These are phyloP conservation scores for Borovskyia barvae DNA, from an alignment of 208 protist genomes.

Conservation along the genomic window DNA sequence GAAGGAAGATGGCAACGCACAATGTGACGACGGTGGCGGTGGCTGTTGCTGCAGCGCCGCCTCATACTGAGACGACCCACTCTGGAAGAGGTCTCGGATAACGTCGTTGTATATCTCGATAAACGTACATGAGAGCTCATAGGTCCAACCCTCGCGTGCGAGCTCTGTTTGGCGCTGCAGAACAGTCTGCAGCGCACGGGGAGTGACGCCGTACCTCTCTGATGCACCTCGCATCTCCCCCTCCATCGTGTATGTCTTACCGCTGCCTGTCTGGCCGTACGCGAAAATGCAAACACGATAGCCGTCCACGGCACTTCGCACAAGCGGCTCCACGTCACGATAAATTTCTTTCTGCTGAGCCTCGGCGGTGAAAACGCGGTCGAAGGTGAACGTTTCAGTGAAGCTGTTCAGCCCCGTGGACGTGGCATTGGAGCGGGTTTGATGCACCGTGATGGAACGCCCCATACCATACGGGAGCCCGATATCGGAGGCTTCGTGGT, in stretches of 20 bases:
- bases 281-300: slow-evolving; percentile 91
- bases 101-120: slow-evolving; percentile 94
- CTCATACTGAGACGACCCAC: slow-evolving; percentile 56
- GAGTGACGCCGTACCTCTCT: slow-evolving; percentile 71
- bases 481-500: not conserved
- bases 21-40: slow-evolving; percentile 17
- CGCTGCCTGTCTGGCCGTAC: slow-evolving; percentile 91
- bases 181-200: slow-evolving; percentile 76
- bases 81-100: slow-evolving; percentile 83
- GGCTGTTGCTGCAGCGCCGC: slow-evolving; percentile 8
- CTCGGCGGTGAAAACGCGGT: slow-evolving; percentile 40
- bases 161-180: slow-evolving; percentile 65
- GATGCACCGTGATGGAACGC: slow-evolving; percentile 39
- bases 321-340: slow-evolving; percentile 84
- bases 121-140: slow-evolving; percentile 72
- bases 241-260: slow-evolving; percentile 93
- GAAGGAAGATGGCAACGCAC: not conserved
- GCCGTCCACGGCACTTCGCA: slow-evolving; percentile 89
- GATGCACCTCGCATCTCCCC: slow-evolving; percentile 32
- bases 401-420: slow-evolving; percentile 48
- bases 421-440: slow-evolving; percentile 62
- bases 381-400: slow-evolving; percentile 45
- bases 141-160: slow-evolving; percentile 72
- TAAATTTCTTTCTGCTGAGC: slow-evolving; percentile 77
- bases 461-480: slow-evolving; percentile 1